phyloP scores from a whole-genome alignment of 2,329 filamentous ascomycete species.

The Fusarium pseudograminearum region DNA sequence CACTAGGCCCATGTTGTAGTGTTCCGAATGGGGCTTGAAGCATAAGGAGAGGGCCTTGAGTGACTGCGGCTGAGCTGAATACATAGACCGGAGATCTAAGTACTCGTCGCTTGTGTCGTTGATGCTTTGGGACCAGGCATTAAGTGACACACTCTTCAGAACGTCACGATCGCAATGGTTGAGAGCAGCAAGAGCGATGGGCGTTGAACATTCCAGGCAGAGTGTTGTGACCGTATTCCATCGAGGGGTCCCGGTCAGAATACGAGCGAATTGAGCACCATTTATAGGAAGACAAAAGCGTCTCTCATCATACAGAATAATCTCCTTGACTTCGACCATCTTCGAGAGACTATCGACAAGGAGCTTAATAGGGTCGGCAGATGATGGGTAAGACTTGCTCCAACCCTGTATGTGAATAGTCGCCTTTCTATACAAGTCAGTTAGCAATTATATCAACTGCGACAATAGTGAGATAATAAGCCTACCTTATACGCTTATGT shows the following conservation, averaged over 20 bases:
- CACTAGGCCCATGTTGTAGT: too few species aligned
- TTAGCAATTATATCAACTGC: background rate
- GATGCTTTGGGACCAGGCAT: accelerated
- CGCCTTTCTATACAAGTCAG: background rate
- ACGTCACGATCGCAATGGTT: background rate
- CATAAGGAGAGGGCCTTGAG: background rate
- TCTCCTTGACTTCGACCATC: background rate
- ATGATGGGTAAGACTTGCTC: too few species aligned
- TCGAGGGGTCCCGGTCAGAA: background rate
- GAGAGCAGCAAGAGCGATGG: accelerated
- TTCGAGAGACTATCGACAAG: background rate
- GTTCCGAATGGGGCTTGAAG: too few species aligned
- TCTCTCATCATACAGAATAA: background rate
- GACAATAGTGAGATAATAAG: too few species aligned
- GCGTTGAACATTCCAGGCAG: background rate
- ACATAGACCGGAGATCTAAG: background rate
- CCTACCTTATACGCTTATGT: background rate
- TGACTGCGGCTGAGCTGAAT: background rate
- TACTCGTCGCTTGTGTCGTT: too few species aligned
- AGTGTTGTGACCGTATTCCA: background rate
- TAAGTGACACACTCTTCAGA: background rate
- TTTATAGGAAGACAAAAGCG: too few species aligned
- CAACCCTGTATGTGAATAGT: background rate
- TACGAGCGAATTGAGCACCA: background rate
- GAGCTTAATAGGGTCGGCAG: too few species aligned